Base-by-base conservation (phyloP, 108 stramenopile genomes). In the Nitzschia palea region DNA sequence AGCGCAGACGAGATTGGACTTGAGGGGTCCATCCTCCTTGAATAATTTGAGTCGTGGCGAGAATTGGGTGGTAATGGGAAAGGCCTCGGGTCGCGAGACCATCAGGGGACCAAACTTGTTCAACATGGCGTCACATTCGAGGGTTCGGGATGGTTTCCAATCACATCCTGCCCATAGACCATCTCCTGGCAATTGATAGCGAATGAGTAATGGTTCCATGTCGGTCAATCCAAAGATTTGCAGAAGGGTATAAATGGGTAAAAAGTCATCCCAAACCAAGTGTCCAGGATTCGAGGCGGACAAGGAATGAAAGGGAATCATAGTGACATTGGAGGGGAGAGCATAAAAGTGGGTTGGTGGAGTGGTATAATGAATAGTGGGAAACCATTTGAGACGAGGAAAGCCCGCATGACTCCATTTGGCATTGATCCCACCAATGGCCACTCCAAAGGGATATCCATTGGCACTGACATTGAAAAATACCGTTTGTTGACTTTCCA, bases 231-330 rank as follows among this genome's bases (percentile, higher is more conserved):
- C 65, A 71, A 80, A 87, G 26, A 76, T 73, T 17, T 63, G 65
- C 35, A 80, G 27, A 2, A 87, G 55, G 20, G 68, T 76, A 26
- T 48, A 68, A 29, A 68, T 43, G 4, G 74, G 67, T 31, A 68
- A 56, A 28, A 68, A 68, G 40, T 86, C 78, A 55, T 86, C 85
- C 78, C 80, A 86, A 15, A 86, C 54, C 52, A 80, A 66, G 65
- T 83, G 82, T 42, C 82, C 82, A 4, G 63, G 58, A 64, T 83
- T 87, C 42, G 65, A 76, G 4, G 71, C 80, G 0, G 81, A 80
- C 43, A 87, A 55, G 35, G 77, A 75, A 62, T 87, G 86, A 74
- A 80, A 83, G 32, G 83, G 83, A 17, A 84, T 62, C 65, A 80
- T 43, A 14, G 81, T 67, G 0, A 76, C 62, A 36, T 76, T 40